These are phyloP conservation scores for Phaeoacremonium minimum DNA, from an alignment of 2,329 filamentous ascomycete species.

Conservation along the genomic window DNA sequence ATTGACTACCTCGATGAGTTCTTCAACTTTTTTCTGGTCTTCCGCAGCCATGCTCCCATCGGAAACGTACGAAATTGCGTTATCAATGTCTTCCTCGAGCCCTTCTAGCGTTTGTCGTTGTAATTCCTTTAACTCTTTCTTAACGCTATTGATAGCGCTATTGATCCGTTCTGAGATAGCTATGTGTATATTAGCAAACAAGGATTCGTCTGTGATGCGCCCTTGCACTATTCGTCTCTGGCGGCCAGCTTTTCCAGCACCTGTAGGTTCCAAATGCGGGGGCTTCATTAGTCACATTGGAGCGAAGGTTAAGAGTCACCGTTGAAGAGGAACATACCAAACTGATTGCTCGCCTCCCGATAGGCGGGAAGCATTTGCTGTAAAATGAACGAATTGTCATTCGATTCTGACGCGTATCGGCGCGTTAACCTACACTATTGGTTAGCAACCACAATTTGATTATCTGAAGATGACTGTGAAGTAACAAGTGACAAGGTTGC, in stretches of 20 bases:
- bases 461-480: too few relatives aligned
- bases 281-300: neutral
- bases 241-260: neutral
- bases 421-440: neutral
- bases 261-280: neutral
- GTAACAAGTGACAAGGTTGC: too few relatives aligned
- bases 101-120: neutral
- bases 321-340: neutral
- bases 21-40: neutral
- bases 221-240: constrained; percentile 1
- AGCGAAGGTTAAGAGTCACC: neutral
- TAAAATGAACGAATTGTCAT: constrained; percentile 1
- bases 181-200: constrained; percentile 1
- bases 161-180: neutral
- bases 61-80: neutral
- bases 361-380: constrained; percentile 2
- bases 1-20: neutral
- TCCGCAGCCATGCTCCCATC: neutral
- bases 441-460: too few relatives aligned
- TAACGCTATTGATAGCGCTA: neutral
- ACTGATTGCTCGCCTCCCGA: neutral
- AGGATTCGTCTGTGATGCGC: neutral
- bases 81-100: neutral
- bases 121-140: neutral
- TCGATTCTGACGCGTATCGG: constrained; percentile 2